Conservation (phyloP, 805 yeast species). For the Kuraishia capsulata region DNA sequence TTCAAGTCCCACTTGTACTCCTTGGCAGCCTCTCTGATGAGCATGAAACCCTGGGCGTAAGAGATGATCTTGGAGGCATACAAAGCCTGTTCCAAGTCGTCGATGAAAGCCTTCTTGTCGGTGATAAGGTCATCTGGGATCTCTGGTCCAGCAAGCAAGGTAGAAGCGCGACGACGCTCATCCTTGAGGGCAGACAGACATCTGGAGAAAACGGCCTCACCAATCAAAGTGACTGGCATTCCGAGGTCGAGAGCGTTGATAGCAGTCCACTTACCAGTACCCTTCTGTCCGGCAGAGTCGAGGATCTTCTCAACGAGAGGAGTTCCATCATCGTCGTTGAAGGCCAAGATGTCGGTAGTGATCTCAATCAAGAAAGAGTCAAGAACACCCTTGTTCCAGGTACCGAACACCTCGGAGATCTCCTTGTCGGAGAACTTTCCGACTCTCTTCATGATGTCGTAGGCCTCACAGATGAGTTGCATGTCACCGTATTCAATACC, state of each 20-base stretch:
- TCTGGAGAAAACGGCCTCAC: slow-evolving; percentile 98
- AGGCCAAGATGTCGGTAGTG: slow-evolving; percentile 89
- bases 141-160: slow-evolving; percentile 70
- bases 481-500: slow-evolving; percentile 99
- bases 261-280: slow-evolving; percentile 99
- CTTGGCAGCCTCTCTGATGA: slow-evolving; percentile 95
- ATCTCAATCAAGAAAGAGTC: slow-evolving; percentile 96
- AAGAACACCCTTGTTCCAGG: slow-evolving; percentile 96
- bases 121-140: slow-evolving; percentile 53
- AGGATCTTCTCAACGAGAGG: slow-evolving; percentile 94
- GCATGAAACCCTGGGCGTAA: slow-evolving; percentile 99
- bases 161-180: slow-evolving; percentile 86
- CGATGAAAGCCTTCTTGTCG: slow-evolving; percentile 79
- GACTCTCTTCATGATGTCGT: slow-evolving; percentile 89
- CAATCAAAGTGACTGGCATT: slow-evolving; percentile 96
- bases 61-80: slow-evolving; percentile 98
- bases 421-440: slow-evolving; percentile 87
- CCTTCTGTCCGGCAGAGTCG: slow-evolving; percentile 98
- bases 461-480: slow-evolving; percentile 98
- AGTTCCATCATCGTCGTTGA: slow-evolving; percentile 81
- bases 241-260: slow-evolving; percentile 96
- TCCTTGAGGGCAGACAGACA: slow-evolving; percentile 86
- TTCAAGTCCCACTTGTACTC: slow-evolving; percentile 96
- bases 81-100: slow-evolving; percentile 93
- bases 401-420: slow-evolving; percentile 83